Percentiles rank a stretch among this genome's conserved stretches.
phyloP scores from a whole-genome alignment of 352 stramenopile species.

The Bremia lactucae region DNA sequence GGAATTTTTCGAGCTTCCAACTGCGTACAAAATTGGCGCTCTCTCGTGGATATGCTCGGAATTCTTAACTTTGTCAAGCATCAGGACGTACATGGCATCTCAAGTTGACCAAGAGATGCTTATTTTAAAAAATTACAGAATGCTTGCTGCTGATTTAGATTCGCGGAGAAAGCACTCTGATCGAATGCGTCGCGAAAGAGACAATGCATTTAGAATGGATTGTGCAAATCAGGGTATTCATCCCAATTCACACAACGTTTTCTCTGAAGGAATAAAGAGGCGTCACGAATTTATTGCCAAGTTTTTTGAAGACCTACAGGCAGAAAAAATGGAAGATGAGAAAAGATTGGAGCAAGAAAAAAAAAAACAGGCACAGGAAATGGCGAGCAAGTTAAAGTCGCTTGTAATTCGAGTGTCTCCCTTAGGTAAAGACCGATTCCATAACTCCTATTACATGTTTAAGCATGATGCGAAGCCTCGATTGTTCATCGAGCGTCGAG shows the following conservation, averaged over 20 bases:
- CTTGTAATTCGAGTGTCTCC: conserved; percentile 59
- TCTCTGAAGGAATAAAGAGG: conserved; percentile 48
- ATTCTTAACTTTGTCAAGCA: conserved; percentile 46
- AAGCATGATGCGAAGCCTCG: conserved; percentile 46
- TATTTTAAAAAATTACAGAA: conserved; percentile 37
- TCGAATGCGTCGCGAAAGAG: conserved; percentile 39
- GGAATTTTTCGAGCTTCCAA: conserved; percentile 60
- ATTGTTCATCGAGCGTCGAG: conserved; percentile 57
- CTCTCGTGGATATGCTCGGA: conserved; percentile 58
- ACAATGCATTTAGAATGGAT: conserved; percentile 44
- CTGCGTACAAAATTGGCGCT: conserved; percentile 46
- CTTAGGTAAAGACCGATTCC: conserved; percentile 59
- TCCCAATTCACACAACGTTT: conserved; percentile 56
- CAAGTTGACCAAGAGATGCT: conserved; percentile 56
- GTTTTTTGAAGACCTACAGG: conserved; percentile 53
- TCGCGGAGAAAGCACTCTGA: conserved; percentile 39
- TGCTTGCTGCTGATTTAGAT: conserved; percentile 43
- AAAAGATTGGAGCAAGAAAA: conserved; percentile 39
- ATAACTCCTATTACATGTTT: conserved; percentile 77
- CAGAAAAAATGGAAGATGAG: conserved; percentile 41
- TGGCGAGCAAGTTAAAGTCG: conserved; percentile 29
- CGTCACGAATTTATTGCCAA: conserved; percentile 52
- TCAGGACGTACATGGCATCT: conserved; percentile 41
- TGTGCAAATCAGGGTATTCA: conserved; percentile 53
- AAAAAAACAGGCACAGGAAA: conserved; percentile 27